phyloP scores from a whole-genome alignment of 2,329 filamentous ascomycete species.

The Alternaria solani region DNA sequence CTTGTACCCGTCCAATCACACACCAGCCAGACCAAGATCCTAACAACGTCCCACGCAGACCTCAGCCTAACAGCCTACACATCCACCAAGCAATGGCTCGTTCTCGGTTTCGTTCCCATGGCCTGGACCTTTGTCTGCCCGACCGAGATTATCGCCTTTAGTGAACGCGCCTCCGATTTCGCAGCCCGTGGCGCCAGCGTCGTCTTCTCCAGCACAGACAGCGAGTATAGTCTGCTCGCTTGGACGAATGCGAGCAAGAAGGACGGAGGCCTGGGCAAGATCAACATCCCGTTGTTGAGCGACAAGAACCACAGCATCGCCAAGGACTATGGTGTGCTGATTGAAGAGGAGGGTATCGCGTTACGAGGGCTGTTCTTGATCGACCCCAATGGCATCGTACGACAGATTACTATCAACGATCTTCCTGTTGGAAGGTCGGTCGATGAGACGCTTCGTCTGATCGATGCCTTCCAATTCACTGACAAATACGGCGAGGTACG shows the following conservation, averaged over 20 bases:
- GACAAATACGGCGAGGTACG: constrained; percentile 53
- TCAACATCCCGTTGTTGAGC: constrained; percentile 68
- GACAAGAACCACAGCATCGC: constrained; percentile 69
- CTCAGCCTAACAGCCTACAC: constrained; percentile 51
- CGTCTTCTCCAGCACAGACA: constrained; percentile 69
- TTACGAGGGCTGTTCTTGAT: constrained; percentile 72
- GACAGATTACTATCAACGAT: constrained; percentile 72
- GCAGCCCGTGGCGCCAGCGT: constrained; percentile 66
- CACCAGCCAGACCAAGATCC: constrained; percentile 4
- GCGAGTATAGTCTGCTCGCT: constrained; percentile 65
- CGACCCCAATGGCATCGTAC: constrained; percentile 67
- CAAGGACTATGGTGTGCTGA: constrained; percentile 69
- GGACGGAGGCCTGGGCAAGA: constrained; percentile 68
- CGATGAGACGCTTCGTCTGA: constrained; percentile 67
- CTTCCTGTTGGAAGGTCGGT: constrained; percentile 70
- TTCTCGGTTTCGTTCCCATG: constrained; percentile 72
- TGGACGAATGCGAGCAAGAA: constrained; percentile 67
- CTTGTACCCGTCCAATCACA: not conserved
- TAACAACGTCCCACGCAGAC: constrained; percentile 37
- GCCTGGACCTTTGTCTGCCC: constrained; percentile 75
- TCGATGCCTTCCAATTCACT: constrained; percentile 60
- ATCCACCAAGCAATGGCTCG: constrained; percentile 63
- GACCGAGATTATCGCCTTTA: constrained; percentile 71
- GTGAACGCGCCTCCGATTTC: constrained; percentile 68
- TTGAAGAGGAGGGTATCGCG: constrained; percentile 70